Base-by-base conservation (phyloP, 2,329 filamentous ascomycete species). In the Erysiphe pulchra region DNA sequence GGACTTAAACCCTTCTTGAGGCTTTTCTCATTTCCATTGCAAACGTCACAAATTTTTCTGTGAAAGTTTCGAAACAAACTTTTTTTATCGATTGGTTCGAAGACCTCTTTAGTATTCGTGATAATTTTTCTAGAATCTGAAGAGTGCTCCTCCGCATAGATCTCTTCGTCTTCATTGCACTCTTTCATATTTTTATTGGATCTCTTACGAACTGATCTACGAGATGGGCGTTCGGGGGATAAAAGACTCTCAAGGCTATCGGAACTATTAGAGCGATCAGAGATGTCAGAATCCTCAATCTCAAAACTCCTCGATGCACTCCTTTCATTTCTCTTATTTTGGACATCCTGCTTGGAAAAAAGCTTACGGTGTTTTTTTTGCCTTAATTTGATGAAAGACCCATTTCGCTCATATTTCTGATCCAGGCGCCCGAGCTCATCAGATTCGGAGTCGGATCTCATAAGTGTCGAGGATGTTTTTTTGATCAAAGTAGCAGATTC, bases 11-110 rank as follows among this genome's bases (percentile, higher is more conserved):
- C 84, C 56, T 76, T 78, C 47, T 65, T 68, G 1, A 62, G 59
- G 18, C 68, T 64, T 42, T 70, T 63, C 9, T 70, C 69, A 14
- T 59, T 61, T n/a, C 63, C 61, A 42, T 62, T 63, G 56, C 90
- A 98, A 2, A 74, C 69, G 52, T 82, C 77, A 59, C 90, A 98
- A 8, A 63, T 65, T 37, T 71, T 65, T 42, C 69, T 72, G 59
- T 98, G 90, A 11, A 72, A 69, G 18, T 67, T 63, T 46, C 70
- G 69, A 59, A 98, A 98, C 2, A 68, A 62, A 36, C 78, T 71
- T 13, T 75, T 68, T 4, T 65, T 61, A 1, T 74, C 62, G 1
- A 83, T 56, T 0, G 67, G 65, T 47, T 74, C 67, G 57, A 92
- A 95, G 6, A 71, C 59, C 57, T 95, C 90, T 51, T 74, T 77